These are phyloP conservation scores for Ogataea salicorniae DNA, from an alignment of 805 yeast species.

Conservation along the genomic window DNA sequence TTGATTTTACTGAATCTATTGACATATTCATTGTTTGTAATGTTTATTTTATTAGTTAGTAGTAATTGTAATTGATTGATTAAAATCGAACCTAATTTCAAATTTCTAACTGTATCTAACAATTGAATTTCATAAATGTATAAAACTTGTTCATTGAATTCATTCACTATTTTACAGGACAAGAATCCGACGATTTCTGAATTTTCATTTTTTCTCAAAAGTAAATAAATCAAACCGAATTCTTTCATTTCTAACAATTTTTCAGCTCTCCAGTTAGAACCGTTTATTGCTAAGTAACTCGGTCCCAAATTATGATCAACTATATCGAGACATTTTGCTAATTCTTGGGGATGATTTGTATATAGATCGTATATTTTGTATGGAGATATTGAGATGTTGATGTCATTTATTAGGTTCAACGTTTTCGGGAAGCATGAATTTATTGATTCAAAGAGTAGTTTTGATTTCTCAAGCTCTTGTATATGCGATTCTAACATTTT, in stretches of 20 bases:
- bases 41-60: constrained; percentile 15
- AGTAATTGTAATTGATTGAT: constrained; percentile 33
- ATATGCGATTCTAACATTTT: too few relatives aligned
- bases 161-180: constrained; percentile 41
- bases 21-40: not conserved
- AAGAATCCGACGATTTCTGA: constrained; percentile 36
- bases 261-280: constrained; percentile 36
- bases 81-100: constrained; percentile 36
- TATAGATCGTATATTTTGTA: too few relatives aligned
- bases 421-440: too few relatives aligned
- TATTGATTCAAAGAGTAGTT: too few relatives aligned
- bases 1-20: constrained; percentile 5
- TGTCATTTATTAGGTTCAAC: too few relatives aligned
- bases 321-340: constrained; percentile 15
- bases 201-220: constrained; percentile 19
- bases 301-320: constrained; percentile 25
- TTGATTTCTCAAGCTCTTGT: too few relatives aligned
- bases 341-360: too few relatives aligned
- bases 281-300: constrained; percentile 25
- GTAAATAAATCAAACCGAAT: constrained; percentile 40
- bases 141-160: constrained; percentile 35
- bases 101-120: constrained; percentile 28
- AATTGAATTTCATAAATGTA: constrained; percentile 59
- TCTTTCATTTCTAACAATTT: constrained; percentile 44
- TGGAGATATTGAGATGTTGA: too few relatives aligned